phyloP scores from a whole-genome alignment of 1,284 basidiomycete genomes.

The Phylloboletellus chloephorus region DNA sequence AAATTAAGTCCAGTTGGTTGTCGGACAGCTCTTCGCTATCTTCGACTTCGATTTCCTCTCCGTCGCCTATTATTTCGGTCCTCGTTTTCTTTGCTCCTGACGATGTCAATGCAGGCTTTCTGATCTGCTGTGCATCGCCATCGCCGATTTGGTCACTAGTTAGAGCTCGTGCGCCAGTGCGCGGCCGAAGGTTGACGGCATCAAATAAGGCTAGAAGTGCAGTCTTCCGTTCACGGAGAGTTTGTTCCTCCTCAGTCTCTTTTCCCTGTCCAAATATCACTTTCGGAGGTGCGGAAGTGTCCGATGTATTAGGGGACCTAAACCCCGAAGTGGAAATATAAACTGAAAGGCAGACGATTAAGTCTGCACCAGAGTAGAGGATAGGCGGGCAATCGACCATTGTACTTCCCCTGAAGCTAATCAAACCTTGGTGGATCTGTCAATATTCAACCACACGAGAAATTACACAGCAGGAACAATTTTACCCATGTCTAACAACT shows the following conservation, averaged over 20 bases:
- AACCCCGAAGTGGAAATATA: slow-evolving; percentile 67
- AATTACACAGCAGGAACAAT: neutral
- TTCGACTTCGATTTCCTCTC: slow-evolving; percentile 66
- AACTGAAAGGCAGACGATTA: slow-evolving; percentile 65
- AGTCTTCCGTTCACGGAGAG: slow-evolving; percentile 72
- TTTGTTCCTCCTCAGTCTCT: slow-evolving; percentile 71
- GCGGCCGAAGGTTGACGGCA: slow-evolving; percentile 56
- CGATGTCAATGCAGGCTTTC: slow-evolving; percentile 28
- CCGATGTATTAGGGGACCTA: slow-evolving; percentile 36
- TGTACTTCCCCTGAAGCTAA: slow-evolving; percentile 54
- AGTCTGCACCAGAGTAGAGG: slow-evolving; percentile 60
- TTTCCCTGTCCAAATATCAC: slow-evolving; percentile 61
- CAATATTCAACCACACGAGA: neutral
- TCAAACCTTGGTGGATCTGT: slow-evolving; percentile 41
- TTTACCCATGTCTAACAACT: slow-evolving; percentile 64
- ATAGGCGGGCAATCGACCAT: slow-evolving; percentile 68
- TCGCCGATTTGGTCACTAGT: slow-evolving; percentile 8
- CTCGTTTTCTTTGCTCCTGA: slow-evolving; percentile 32
- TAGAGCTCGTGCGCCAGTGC: slow-evolving; percentile 35
- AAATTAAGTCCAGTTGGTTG: slow-evolving; percentile 76
- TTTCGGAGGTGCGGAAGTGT: slow-evolving; percentile 32
- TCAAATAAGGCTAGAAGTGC: slow-evolving; percentile 62
- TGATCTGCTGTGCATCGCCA: slow-evolving; percentile 28
- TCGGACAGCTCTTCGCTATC: slow-evolving; percentile 75
- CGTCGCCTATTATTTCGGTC: slow-evolving; percentile 59